Conservation (phyloP, 306 rosid genomes). For the Quercus gilva region DNA sequence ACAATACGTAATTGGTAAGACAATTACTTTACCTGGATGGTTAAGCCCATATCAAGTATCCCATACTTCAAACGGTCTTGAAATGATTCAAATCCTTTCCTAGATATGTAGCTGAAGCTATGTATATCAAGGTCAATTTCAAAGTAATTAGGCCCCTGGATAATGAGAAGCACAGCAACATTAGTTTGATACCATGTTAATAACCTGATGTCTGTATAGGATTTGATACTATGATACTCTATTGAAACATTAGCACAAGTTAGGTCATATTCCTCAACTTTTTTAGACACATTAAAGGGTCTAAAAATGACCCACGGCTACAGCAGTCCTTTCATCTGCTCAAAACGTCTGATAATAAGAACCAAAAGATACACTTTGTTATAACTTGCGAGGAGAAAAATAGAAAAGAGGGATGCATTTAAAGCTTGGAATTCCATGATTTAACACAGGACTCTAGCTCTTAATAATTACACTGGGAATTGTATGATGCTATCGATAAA, state of each 20-base stretch:
- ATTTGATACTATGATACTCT: neutral
- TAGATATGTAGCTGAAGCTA: slow-evolving; percentile 86
- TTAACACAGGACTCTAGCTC: no score
- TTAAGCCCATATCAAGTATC: slow-evolving; percentile 76
- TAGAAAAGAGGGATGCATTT: no score
- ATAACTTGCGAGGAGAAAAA: no score
- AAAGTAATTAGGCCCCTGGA: slow-evolving; percentile 82
- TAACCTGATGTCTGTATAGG: neutral
- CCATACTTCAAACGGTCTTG: slow-evolving; percentile 66
- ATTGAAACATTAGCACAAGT: neutral
- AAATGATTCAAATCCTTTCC: slow-evolving; percentile 89
- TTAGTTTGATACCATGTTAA: neutral
- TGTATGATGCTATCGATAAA: neutral
- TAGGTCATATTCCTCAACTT: neutral
- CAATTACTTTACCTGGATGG: slow-evolving; percentile 65
- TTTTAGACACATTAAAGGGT: no score
- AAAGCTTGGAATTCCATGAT: no score
- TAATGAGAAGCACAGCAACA: neutral
- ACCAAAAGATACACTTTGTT: no score
- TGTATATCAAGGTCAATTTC: slow-evolving; percentile 96
- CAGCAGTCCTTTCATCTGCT: no score
- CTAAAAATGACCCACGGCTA: no score
- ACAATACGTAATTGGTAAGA: neutral
- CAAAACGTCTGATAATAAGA: no score
- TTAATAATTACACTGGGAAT: no score